Evolutionary conservation across 2,329 filamentous ascomycete genomes (phyloP).

Genomic region (Fusarium sp.): DNA sequence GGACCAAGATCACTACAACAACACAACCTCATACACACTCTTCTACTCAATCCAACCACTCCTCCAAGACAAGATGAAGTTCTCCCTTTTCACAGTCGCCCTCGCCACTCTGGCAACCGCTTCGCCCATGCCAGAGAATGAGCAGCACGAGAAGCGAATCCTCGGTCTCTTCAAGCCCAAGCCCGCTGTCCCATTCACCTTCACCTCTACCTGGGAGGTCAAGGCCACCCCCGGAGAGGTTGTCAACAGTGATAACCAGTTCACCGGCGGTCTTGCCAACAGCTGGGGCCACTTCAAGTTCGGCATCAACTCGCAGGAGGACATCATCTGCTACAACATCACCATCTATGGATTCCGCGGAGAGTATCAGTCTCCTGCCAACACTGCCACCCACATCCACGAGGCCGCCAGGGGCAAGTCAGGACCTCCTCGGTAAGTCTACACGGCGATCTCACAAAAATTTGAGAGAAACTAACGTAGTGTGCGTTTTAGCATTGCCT

Average conservation of each 20-base stretch:
- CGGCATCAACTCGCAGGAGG: conserved; percentile 62
- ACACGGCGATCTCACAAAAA: neutral
- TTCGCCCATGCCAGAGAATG: conserved; percentile 38
- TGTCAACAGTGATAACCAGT: conserved; percentile 55
- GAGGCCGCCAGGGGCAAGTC: conserved; percentile 58
- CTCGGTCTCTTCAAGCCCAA: conserved; percentile 36
- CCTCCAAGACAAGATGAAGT: conserved; percentile 40
- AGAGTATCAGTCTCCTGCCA: conserved; percentile 62
- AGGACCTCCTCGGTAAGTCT: conserved; percentile 60
- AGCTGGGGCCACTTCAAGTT: conserved; percentile 63
- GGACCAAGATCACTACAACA: neutral
- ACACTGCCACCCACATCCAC: conserved; percentile 68
- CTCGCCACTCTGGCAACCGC: conserved; percentile 40
- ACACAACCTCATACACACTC: neutral
- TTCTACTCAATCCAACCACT: neutral
- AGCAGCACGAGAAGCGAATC: conserved; percentile 32
- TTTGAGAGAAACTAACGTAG: neutral
- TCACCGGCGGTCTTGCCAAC: conserved; percentile 57
- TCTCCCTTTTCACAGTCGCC: conserved; percentile 35
- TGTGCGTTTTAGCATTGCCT: conserved; percentile 52
- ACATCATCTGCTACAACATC: conserved; percentile 64
- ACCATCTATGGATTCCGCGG: conserved; percentile 62
- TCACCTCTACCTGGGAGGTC: conserved; percentile 63
- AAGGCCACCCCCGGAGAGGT: conserved; percentile 63
- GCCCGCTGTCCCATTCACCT: conserved; percentile 48